Evolutionary conservation across 106 monocot species (phyloP).

Genomic region (Acanthochlamys bracteata): DNA sequence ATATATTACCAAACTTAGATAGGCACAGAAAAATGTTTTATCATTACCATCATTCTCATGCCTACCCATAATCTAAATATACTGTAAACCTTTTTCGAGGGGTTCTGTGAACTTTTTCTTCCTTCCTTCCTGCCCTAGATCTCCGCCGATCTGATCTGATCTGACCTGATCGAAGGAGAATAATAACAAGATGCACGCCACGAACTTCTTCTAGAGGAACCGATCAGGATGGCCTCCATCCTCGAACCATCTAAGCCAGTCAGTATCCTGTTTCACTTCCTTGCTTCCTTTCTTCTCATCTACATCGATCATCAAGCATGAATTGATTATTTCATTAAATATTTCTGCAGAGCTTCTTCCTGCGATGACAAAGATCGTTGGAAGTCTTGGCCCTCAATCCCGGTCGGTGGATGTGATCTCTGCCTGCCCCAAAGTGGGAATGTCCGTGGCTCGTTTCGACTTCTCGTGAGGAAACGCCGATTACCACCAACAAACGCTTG

Average conservation of each 20-base stretch:
- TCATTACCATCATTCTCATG: too few species aligned
- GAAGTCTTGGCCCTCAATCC: constrained; percentile 93
- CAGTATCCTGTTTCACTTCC: constrained; percentile 5
- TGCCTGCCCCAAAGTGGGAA: constrained; percentile 87
- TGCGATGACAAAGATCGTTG: constrained; percentile 97
- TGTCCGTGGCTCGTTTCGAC: constrained; percentile 98
- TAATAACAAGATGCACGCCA: constrained; percentile 56
- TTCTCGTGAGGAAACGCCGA: constrained; percentile 89
- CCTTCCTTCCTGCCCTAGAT: not conserved
- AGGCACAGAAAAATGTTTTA: too few species aligned
- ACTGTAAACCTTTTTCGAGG: too few species aligned
- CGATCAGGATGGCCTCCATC: constrained; percentile 97
- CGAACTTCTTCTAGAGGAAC: constrained; percentile 88
- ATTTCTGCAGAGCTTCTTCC: constrained; percentile 79
- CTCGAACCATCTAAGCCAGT: constrained; percentile 91
- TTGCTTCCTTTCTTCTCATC: not conserved
- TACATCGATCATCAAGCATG: not conserved
- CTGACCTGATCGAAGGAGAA: not conserved
- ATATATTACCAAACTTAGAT: too few species aligned
- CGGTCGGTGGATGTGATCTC: constrained; percentile 81
- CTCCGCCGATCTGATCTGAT: not conserved
- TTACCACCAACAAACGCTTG: constrained; percentile 89
- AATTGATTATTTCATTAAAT: not conserved
- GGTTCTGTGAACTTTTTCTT: too few species aligned
- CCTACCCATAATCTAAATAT: too few species aligned